These are phyloP conservation scores for Pythium aristosporum DNA, from an alignment of 352 stramenopile genomes.

Conservation along the genomic window DNA sequence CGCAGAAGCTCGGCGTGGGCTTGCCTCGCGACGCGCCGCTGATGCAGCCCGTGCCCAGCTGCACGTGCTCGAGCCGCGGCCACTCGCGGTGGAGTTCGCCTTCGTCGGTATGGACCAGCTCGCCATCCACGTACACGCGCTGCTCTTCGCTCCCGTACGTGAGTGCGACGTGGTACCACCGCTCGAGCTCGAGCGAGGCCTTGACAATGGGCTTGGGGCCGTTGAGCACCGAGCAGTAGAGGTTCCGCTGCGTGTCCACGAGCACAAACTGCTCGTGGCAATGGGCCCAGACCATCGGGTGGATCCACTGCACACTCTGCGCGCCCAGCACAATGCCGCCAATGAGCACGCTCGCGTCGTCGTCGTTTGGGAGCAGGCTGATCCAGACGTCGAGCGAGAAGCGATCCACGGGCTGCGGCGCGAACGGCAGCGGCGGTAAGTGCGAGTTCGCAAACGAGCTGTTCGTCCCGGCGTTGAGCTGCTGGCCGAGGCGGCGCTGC, in stretches of 20 bases:
- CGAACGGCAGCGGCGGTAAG: constrained; percentile 13
- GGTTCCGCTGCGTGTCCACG: constrained; percentile 35
- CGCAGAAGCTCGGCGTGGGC: constrained; percentile 32
- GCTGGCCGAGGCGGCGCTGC: constrained; percentile 3
- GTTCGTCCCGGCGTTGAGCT: neutral
- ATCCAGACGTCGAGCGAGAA: constrained; percentile 48
- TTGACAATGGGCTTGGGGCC: constrained; percentile 16
- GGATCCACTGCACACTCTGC: constrained; percentile 35
- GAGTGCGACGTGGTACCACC: constrained; percentile 69
- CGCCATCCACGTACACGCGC: constrained; percentile 58
- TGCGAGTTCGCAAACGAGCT: neutral
- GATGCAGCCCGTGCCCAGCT: constrained; percentile 57
- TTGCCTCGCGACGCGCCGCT: constrained; percentile 35
- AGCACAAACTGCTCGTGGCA: constrained; percentile 45
- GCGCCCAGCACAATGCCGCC: constrained; percentile 44
- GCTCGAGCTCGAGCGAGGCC: constrained; percentile 12
- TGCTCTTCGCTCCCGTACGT: constrained; percentile 43
- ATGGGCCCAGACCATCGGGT: constrained; percentile 32
- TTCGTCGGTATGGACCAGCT: constrained; percentile 35
- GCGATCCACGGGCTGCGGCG: constrained; percentile 17
- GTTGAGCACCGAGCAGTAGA: constrained; percentile 53
- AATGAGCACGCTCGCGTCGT: constrained; percentile 11
- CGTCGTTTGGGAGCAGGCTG: constrained; percentile 24
- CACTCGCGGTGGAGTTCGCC: constrained; percentile 43
- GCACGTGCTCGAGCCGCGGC: constrained; percentile 33